Evolutionary conservation across 192 early-diverging fungal genomes (phyloP).

Genomic region (Coemansia javaensis): DNA sequence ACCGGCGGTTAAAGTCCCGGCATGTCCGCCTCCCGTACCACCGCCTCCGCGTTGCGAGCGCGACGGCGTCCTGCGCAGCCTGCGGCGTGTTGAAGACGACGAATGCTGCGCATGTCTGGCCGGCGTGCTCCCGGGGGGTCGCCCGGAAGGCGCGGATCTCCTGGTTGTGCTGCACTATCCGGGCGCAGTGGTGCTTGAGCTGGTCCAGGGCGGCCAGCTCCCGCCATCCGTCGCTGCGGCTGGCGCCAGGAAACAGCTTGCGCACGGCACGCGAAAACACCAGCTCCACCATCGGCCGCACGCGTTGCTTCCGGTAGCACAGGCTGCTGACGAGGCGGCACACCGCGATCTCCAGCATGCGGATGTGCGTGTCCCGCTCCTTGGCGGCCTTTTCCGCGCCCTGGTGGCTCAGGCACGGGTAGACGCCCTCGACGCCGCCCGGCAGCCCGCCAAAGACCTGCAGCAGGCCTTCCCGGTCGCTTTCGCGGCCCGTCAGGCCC

Average conservation of each 20-base stretch:
- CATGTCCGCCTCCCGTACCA: neutral
- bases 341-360: constrained; percentile 2
- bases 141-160: constrained; percentile 4
- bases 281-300: too few relatives aligned
- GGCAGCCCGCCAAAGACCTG: neutral
- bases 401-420: neutral
- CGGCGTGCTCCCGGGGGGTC: neutral
- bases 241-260: too few relatives aligned
- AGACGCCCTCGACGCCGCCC: neutral
- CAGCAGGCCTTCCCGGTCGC: neutral
- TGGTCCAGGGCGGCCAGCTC: too few relatives aligned
- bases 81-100: constrained; percentile 5
- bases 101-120: neutral
- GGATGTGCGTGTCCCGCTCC: neutral
- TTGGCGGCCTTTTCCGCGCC: neutral
- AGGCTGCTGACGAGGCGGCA: neutral
- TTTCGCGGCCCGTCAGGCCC: neutral
- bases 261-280: too few relatives aligned
- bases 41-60: neutral
- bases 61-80: constrained; percentile 4
- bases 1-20: neutral
- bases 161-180: constrained; percentile 2
- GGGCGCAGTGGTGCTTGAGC: constrained; percentile 1
- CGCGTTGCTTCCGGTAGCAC: neutral
- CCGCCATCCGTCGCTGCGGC: too few relatives aligned